These are phyloP conservation scores for Fusarium napiforme DNA, from an alignment of 2,329 filamentous ascomycete species.

Conservation along the genomic window DNA sequence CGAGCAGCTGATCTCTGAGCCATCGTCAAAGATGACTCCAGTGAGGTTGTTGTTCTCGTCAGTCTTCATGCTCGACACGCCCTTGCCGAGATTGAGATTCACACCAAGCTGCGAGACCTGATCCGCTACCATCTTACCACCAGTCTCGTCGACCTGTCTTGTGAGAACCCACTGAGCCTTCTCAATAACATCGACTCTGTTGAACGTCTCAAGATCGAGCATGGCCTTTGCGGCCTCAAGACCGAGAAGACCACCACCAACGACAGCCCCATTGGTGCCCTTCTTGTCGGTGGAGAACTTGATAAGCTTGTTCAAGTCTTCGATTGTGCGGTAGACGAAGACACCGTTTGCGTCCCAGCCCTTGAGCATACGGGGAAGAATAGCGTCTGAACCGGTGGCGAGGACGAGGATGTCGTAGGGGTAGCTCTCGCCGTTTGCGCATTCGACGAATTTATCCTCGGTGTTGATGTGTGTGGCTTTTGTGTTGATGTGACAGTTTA, in stretches of 20 bases:
- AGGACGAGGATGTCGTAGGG: constrained; percentile 84
- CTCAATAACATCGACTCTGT: constrained; percentile 81
- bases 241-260: constrained; percentile 86
- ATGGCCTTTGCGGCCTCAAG: constrained; percentile 92
- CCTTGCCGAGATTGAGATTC: constrained; percentile 81
- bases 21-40: constrained; percentile 84
- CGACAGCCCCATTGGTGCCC: constrained; percentile 77
- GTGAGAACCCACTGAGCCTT: constrained; percentile 85
- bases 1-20: constrained; percentile 78
- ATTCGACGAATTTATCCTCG: constrained; percentile 72
- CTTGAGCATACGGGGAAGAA: constrained; percentile 76
- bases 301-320: constrained; percentile 82
- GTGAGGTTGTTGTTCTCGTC: constrained; percentile 74
- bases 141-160: constrained; percentile 83
- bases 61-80: constrained; percentile 77
- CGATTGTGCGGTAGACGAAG: constrained; percentile 89
- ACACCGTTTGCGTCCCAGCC: constrained; percentile 84
- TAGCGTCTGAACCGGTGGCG: constrained; percentile 86
- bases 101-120: constrained; percentile 82
- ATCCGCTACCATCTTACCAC: constrained; percentile 82
- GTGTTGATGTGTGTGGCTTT: constrained; percentile 73
- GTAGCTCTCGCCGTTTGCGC: constrained; percentile 75
- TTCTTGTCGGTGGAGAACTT: constrained; percentile 74
- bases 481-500: constrained; percentile 81
- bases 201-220: constrained; percentile 83